phyloP scores from a whole-genome alignment of 2,329 filamentous ascomycete species.

The Cyanodermella asteris region DNA sequence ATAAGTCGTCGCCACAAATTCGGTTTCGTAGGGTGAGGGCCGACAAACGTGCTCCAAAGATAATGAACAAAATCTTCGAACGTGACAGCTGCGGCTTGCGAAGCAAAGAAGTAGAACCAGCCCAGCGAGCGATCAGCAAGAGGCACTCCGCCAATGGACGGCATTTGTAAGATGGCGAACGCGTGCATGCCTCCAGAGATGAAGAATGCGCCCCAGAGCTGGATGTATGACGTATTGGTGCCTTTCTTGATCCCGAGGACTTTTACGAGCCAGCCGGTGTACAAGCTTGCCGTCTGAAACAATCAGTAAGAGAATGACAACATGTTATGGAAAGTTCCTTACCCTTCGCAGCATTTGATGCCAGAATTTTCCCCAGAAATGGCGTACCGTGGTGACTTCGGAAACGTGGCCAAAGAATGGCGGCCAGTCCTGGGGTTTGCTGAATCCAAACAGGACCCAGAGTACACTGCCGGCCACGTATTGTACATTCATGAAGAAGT shows the following conservation, averaged over 20 bases:
- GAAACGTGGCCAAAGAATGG: slow-evolving; percentile 2
- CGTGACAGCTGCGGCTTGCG: background rate
- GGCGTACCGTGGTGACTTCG: slow-evolving; percentile 5
- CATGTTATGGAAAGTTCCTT: background rate
- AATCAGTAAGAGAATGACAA: background rate
- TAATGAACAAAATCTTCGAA: background rate
- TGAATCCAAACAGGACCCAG: slow-evolving; percentile 4
- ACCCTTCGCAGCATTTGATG: slow-evolving; percentile 6
- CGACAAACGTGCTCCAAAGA: background rate
- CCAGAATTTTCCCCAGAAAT: slow-evolving; percentile 7
- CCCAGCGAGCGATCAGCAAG: background rate
- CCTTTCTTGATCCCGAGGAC: background rate
- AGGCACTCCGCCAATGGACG: background rate
- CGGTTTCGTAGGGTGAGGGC: background rate
- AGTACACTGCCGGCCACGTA: slow-evolving; percentile 4
- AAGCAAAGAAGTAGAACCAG: background rate
- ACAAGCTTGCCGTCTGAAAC: background rate
- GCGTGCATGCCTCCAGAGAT: background rate
- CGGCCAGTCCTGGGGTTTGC: slow-evolving; percentile 6
- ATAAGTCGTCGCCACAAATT: background rate
- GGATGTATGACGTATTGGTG: background rate
- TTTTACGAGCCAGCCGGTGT: background rate
- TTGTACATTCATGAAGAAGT: background rate
- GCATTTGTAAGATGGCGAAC: background rate
- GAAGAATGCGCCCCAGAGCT: background rate